Evolutionary conservation across 2,329 filamentous ascomycete genomes (phyloP).

Genomic region (Colletotrichum viniferum): DNA sequence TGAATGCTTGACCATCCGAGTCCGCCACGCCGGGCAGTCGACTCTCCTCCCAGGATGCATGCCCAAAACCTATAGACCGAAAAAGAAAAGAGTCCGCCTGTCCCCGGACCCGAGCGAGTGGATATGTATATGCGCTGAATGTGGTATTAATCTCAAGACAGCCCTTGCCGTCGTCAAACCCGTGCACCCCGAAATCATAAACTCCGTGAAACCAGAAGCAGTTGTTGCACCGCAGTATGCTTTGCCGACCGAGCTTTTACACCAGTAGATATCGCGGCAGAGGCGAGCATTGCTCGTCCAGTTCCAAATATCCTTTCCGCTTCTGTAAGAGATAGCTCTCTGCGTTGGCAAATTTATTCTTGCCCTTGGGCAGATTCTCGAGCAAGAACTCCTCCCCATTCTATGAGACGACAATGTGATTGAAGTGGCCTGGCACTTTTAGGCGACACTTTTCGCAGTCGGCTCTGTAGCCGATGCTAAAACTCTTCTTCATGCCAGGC

Average conservation of each 20-base stretch:
- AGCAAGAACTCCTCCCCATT: slow-evolving; percentile 18
- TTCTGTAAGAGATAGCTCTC: neutral
- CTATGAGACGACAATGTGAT: slow-evolving; percentile 75
- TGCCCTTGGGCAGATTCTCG: neutral
- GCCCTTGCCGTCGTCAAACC: neutral
- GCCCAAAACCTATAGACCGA: neutral
- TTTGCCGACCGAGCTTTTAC: neutral
- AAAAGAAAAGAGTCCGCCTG: neutral
- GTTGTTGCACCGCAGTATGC: neutral
- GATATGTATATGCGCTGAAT: slow-evolving; percentile 4
- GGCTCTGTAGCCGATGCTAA: slow-evolving; percentile 79
- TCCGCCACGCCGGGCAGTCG: neutral
- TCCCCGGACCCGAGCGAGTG: slow-evolving; percentile 1
- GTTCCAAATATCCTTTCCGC: neutral
- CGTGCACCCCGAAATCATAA: neutral
- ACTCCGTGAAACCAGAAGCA: neutral
- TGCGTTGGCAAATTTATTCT: neutral
- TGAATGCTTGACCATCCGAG: neutral
- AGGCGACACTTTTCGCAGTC: slow-evolving; percentile 80
- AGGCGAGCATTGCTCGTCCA: neutral
- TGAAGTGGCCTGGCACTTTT: slow-evolving; percentile 80
- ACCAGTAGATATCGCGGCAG: neutral
- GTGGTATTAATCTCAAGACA: slow-evolving; percentile 9
- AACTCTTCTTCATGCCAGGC: slow-evolving; percentile 70
- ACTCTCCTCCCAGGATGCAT: slow-evolving; percentile 3